phyloP scores from a whole-genome alignment of 148 eudicot genomes.

The Vaccinium macrocarpon region DNA sequence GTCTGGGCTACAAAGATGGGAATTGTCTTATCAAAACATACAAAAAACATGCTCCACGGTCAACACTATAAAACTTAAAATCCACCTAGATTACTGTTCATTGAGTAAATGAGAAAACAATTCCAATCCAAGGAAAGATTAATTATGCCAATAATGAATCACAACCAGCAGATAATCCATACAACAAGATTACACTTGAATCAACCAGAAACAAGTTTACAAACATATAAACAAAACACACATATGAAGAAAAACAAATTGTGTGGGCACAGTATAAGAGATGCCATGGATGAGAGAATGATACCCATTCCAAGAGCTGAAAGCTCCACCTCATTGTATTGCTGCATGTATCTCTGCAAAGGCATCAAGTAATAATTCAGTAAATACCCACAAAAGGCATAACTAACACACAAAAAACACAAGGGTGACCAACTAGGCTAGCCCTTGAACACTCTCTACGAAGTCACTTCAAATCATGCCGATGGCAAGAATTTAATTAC shows the following conservation, averaged over 20 bases:
- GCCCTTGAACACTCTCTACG: background rate
- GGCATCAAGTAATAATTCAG: background rate
- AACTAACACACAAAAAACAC: background rate
- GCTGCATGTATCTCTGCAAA: conserved; percentile 20
- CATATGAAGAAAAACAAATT: background rate
- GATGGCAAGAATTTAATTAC: background rate
- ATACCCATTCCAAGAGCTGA: conserved; percentile 20
- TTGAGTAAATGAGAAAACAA: background rate
- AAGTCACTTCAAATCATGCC: too few species aligned
- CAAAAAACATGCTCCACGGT: background rate
- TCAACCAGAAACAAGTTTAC: background rate
- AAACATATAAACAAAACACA: too few species aligned
- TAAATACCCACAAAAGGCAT: background rate
- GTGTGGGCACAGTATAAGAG: background rate
- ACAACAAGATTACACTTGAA: background rate
- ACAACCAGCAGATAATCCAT: background rate
- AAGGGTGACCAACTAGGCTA: background rate
- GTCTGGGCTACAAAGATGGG: background rate
- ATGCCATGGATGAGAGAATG: background rate
- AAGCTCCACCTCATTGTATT: conserved; percentile 19
- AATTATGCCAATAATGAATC: background rate
- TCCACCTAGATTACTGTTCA: background rate
- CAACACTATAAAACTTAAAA: background rate
- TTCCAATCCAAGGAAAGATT: background rate
- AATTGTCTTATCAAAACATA: background rate